Conservation (phyloP, 108 stramenopile species). For the Parmales sp. region DNA sequence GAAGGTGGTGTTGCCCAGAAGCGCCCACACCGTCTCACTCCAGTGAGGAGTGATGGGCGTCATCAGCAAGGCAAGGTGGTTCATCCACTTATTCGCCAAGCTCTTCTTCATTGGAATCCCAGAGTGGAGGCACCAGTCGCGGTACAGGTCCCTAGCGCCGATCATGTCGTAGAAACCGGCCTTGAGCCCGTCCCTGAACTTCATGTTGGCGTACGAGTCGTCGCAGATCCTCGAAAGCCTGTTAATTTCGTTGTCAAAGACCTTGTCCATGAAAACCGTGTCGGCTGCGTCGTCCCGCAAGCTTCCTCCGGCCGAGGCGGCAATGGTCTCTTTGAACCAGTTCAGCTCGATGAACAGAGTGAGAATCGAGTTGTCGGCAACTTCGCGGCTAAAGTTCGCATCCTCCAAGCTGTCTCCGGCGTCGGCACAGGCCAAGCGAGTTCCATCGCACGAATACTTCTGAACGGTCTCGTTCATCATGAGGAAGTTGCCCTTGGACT, state of each 20-base stretch:
- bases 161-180: slow-evolving; percentile 84
- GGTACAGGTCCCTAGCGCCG: slow-evolving; percentile 75
- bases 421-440: slow-evolving; percentile 86
- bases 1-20: slow-evolving; percentile 55
- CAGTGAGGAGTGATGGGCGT: slow-evolving; percentile 73
- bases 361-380: slow-evolving; percentile 80
- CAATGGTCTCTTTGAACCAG: slow-evolving; percentile 65
- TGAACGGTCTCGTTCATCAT: slow-evolving; percentile 84
- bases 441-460: slow-evolving; percentile 74
- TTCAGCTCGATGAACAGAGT: slow-evolving; percentile 73
- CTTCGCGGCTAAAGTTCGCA: slow-evolving; percentile 90
- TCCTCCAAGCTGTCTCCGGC: slow-evolving; percentile 95
- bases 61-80: slow-evolving; percentile 42
- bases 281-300: slow-evolving; percentile 43
- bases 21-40: slow-evolving; percentile 61
- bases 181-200: slow-evolving; percentile 83
- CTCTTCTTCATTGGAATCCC: slow-evolving; percentile 65
- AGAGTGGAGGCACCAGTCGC: slow-evolving; percentile 80
- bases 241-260: slow-evolving; percentile 82
- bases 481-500: slow-evolving; percentile 95
- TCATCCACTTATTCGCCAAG: slow-evolving; percentile 21
- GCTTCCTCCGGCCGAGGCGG: slow-evolving; percentile 23
- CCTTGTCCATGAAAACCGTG: slow-evolving; percentile 66
- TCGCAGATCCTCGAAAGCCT: slow-evolving; percentile 54
- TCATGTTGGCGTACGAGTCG: slow-evolving; percentile 57